phyloP scores from a whole-genome alignment of 164 flowering plant species.

The Malania oleifera region DNA sequence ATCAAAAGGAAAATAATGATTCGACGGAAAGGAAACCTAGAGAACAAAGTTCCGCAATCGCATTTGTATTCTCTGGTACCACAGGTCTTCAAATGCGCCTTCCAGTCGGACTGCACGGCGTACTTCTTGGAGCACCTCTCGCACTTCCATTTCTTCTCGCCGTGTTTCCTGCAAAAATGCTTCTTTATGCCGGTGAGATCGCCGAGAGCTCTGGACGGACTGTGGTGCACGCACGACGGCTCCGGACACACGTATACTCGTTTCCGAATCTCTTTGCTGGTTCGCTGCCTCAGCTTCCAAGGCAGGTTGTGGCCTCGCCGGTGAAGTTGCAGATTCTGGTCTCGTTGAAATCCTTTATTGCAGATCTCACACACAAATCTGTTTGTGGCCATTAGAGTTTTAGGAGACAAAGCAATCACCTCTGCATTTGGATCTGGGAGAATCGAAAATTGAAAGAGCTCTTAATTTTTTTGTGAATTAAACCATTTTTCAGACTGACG shows the following conservation, averaged over 20 bases:
- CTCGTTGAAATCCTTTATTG: conserved; percentile 71
- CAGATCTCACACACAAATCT: conserved; percentile 77
- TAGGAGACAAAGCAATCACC: conserved; percentile 69
- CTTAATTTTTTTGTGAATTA: too few species aligned
- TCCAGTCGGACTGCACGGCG: conserved; percentile 91
- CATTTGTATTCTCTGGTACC: conserved; percentile 81
- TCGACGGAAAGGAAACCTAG: conserved; percentile 41
- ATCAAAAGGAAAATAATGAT: not conserved
- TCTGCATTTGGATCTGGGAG: conserved; percentile 78
- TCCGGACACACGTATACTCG: conserved; percentile 84
- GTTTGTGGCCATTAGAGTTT: conserved; percentile 63
- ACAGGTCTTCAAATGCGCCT: conserved; percentile 85
- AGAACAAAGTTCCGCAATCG: conserved; percentile 86
- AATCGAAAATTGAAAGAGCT: not conserved
- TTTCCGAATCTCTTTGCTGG: conserved; percentile 48
- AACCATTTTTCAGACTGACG: too few species aligned
- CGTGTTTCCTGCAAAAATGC: conserved; percentile 80
- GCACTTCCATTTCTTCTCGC: conserved; percentile 94
- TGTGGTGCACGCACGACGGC: conserved; percentile 67
- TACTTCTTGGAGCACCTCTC: conserved; percentile 82
- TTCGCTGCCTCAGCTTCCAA: conserved; percentile 67
- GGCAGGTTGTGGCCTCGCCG: conserved; percentile 73
- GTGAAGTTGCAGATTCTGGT: conserved; percentile 74
- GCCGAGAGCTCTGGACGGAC: conserved; percentile 73
- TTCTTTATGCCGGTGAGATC: conserved; percentile 87